A percentile compares a stretch with the other conserved stretches of the same genome.
phyloP scores from a whole-genome alignment of 495 filamentous ascomycete genomes.

The Staphylotrichum tortipilum region DNA sequence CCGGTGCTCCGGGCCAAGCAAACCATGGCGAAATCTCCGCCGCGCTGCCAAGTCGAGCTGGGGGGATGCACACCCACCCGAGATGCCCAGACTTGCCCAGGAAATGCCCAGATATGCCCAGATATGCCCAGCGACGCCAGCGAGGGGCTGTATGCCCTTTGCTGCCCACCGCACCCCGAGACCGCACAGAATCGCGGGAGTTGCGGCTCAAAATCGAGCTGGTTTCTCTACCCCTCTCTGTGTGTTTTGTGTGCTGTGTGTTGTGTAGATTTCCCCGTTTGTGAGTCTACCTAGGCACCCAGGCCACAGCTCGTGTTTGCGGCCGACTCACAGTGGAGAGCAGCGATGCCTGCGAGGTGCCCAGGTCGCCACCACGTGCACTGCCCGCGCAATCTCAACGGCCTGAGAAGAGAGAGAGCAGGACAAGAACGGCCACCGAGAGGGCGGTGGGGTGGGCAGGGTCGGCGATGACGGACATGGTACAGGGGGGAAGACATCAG shows the following conservation, averaged over 20 bases:
- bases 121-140: not conserved
- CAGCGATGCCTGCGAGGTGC: too few relatives aligned
- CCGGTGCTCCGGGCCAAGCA: too few relatives aligned
- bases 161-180: not conserved
- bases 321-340: too few relatives aligned
- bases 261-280: too few relatives aligned
- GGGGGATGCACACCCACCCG: not conserved
- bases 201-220: too few relatives aligned
- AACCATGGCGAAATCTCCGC: not conserved
- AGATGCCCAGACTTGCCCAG: not conserved
- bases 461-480: not conserved
- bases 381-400: not conserved
- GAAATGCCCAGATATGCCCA: not conserved
- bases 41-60: not conserved
- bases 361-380: not conserved
- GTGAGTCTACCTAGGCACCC: too few relatives aligned
- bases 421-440: not conserved
- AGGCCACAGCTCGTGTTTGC: too few relatives aligned
- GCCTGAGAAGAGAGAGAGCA: not conserved
- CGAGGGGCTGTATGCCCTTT: not conserved
- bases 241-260: too few relatives aligned
- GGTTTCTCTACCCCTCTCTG: too few relatives aligned
- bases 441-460: not conserved
- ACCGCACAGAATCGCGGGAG: too few relatives aligned
- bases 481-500: too few relatives aligned